Evolutionary conservation across 106 monocot genomes (phyloP).

Genomic region (Acorus gramineus): DNA sequence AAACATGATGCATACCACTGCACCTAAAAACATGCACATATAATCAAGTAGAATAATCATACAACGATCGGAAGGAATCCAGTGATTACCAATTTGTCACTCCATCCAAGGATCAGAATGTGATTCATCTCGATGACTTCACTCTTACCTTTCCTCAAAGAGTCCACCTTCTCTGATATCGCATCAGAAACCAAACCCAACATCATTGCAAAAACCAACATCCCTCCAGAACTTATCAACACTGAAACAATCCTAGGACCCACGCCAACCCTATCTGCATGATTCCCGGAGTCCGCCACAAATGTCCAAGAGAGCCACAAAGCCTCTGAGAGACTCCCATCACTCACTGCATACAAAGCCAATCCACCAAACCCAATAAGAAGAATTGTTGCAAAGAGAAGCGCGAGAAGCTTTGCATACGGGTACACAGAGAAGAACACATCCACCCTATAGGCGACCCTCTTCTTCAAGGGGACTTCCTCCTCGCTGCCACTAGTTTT

Average conservation of each 20-base stretch:
- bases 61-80: too few relatives aligned
- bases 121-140: constrained; percentile 90
- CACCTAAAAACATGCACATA: too few relatives aligned
- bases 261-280: constrained; percentile 67
- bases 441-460: constrained; percentile 88
- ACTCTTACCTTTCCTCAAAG: constrained; percentile 92
- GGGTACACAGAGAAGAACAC: constrained; percentile 87
- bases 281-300: constrained; percentile 90
- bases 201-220: constrained; percentile 95
- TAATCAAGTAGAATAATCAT: too few relatives aligned
- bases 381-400: constrained; percentile 71
- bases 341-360: constrained; percentile 58
- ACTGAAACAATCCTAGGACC: constrained; percentile 75
- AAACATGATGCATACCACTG: too few relatives aligned
- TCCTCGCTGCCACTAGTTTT: constrained; percentile 36
- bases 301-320: constrained; percentile 96
- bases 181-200: constrained; percentile 95
- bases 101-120: constrained; percentile 92
- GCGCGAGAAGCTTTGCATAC: constrained; percentile 87
- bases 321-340: constrained; percentile 56
- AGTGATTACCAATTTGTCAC: constrained; percentile 80
- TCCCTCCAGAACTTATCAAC: constrained; percentile 82
- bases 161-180: constrained; percentile 96
- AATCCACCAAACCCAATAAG: constrained; percentile 79
- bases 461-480: constrained; percentile 76